Evolutionary conservation across 2,329 filamentous ascomycete genomes (phyloP), one percentile per base, ranked within the genome.

Genomic region (Myotisia sp.): DNA sequence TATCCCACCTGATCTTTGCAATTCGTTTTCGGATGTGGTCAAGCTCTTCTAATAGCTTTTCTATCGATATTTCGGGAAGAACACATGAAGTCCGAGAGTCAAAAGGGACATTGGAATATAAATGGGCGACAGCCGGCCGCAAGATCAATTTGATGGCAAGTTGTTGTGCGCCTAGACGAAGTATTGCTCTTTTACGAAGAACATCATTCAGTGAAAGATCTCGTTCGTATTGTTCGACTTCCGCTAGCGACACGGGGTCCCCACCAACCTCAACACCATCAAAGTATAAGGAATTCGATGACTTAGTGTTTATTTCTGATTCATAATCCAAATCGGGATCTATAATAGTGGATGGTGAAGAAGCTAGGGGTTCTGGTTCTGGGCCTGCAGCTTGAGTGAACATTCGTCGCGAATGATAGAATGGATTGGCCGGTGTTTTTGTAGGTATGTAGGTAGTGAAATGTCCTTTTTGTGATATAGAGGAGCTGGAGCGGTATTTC

Each of bases 141-240:
- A 62, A 44, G 18, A 62, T 33, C 24, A 61, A 40, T 8, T 54
- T 48, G 26, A 60, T 55, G 7, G 54, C 54, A 4, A 61, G 52
- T 44, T 59, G 55, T 26, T 48, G 54, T 29, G 59, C 36, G 10
- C 56, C 58, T 7, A 62, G 43, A 29, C 52, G 54, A 31, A 55
- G 54, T 10, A 62, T 54, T 19, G 52, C 56, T 34, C 58, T 56
- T 20, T 26, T 22, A 13, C 32, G 32, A 13, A 34, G 22, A 21
- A 27, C 24, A 24, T 34, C 32, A 10, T 34, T 27, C 5, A 26
- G 16, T 7, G 32, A 34, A 12, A 34, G 32, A 10, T 34, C 32
- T 13, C 32, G 13, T 26, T 34, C 32, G 10, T 18, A 26, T 9
- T 17, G 12, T 17, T 34, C 32, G 26, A 34, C 20, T 27, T 34